Conservation (phyloP, 495 filamentous ascomycete genomes). For the Aspergillus avenaceus region DNA sequence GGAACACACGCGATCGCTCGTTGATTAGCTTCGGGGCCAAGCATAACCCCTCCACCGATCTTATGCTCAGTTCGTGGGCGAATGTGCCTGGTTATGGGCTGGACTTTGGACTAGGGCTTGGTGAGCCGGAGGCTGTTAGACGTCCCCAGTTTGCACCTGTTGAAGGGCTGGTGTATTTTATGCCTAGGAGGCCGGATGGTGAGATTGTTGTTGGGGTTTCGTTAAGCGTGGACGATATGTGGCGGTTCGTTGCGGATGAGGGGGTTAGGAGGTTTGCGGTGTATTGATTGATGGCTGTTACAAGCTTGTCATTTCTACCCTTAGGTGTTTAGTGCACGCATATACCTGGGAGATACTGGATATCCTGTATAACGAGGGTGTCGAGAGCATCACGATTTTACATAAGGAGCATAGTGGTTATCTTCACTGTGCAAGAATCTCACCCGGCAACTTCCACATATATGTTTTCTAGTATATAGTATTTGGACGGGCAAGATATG, state of each 20-base stretch:
- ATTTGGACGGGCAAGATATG: too few relatives aligned
- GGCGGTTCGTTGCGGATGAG: slow-evolving; percentile 28
- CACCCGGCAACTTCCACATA: too few relatives aligned
- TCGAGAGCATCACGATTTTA: too few relatives aligned
- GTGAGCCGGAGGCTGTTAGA: slow-evolving; percentile 43
- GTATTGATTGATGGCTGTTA: too few relatives aligned
- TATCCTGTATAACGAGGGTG: too few relatives aligned
- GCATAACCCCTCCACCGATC: slow-evolving; percentile 30
- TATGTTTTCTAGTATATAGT: too few relatives aligned
- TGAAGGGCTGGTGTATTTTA: slow-evolving; percentile 46
- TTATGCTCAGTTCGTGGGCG: slow-evolving; percentile 54
- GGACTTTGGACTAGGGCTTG: slow-evolving; percentile 48
- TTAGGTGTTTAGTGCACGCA: too few relatives aligned
- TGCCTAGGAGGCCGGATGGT: slow-evolving; percentile 36
- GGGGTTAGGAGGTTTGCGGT: slow-evolving; percentile 31
- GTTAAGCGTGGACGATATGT: slow-evolving; percentile 43
- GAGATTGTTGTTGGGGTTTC: slow-evolving; percentile 40
- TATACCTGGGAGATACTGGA: too few relatives aligned
- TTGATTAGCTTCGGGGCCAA: slow-evolving; percentile 22
- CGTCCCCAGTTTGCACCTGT: slow-evolving; percentile 44
- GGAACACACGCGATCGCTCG: slow-evolving; percentile 26
- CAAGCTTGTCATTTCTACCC: too few relatives aligned
- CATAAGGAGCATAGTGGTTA: too few relatives aligned
- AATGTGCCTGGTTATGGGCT: slow-evolving; percentile 39
- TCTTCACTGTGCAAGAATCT: too few relatives aligned